Evolutionary conservation across 345 rosid genomes (phyloP), one percentile per base, ranked within the genome.

Genomic region (Dovyalis caffra): DNA sequence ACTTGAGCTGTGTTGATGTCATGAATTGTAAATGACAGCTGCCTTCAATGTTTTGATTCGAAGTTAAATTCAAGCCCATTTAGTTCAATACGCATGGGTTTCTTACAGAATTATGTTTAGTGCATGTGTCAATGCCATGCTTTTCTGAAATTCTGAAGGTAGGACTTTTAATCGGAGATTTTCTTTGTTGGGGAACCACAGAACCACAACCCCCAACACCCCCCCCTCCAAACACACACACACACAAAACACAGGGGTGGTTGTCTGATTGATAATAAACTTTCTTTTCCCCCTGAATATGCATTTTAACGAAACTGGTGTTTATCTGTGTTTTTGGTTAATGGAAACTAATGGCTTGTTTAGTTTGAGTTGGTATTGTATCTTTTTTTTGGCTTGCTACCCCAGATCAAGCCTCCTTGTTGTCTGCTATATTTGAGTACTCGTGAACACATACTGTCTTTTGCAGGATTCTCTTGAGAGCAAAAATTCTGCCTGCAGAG

Each of bases 391-490:
- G 53, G 53, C n/a, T 47, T 20, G 53, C 53, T 47, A 16, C 14
- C 49, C 20, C 15, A 14, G 15, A 43, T 47, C 53, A 47, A 18
- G 53, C 18, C n/a, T 1, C 53, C 53, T 47, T 18, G 53, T 18
- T 47, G 18, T 47, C n/a, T 8, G 16, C n/a, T 47, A 18, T 47
- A 47, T 16, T 47, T 47, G 53, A 18, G 53, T n/a, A 5, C 56
- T 70, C 25, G 47, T 70, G 67, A 70, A 20, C 3, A 20, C 61
- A 40, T 70, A n/a, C 23, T 82, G 28, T 78, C 40, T 81, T 79
- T 75, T 75, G 71, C 92, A 95, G 99, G 96, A 89, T 71, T 81
- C 90, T 53, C 87, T 90, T 69, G 97, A 78, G 67, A 85, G 84
- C 85, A 90, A 77, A 84, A 90, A 83, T 83, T 85, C 90, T 68